Base-by-base conservation (phyloP, 2,329 filamentous ascomycete species). In the Calonectria pseudoreteaudii region DNA sequence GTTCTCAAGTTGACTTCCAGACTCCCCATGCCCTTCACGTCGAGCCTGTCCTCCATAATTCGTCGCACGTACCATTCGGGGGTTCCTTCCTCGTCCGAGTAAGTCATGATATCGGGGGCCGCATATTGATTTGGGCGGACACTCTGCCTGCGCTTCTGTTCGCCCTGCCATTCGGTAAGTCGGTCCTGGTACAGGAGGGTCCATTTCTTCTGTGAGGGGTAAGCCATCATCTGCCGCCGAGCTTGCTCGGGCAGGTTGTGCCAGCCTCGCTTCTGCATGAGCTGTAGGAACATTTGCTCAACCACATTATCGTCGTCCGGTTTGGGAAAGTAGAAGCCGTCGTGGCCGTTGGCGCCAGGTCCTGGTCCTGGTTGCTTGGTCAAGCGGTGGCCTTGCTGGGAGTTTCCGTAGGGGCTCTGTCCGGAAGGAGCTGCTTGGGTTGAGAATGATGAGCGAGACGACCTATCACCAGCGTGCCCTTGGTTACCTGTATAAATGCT, bases 231-330 rank as follows among this genome's bases (percentile, higher is more conserved):
- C 87, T 98, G 97, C 75, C 96, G 91, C 79, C 94, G 92, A 36
- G 97, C 97, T 86, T 98, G 95, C 82, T 99, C 97, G 7, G 97
- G 97, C 77, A 99, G 88, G 84, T 97, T 97, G 86, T 98, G 97
- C 95, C 96, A 98, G 77, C 96, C 97, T 86, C 97, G 92, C 86
- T 98, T 98, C 82, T 98, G 94, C 97, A 99, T 98, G 77, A 99
- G 87, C 67, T 95, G 93, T 81, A 96, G 89, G 82, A 98, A 98
- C 88, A 98, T 94, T 81, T 96, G 93, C 83, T 98, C 95, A 58
- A 98, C 94, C 18, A 98, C 87, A 73, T 92, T 91, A 81, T 97
- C 95, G 83, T 97, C 94, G 68, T 92, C 90, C 20, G 95, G 95
- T 79, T 94, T 92, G 60, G 92, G 90, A 66, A 97, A 91, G 75